Evolutionary conservation across 108 stramenopile genomes (phyloP).

Genomic region (Fragilariopsis cylindrus): DNA sequence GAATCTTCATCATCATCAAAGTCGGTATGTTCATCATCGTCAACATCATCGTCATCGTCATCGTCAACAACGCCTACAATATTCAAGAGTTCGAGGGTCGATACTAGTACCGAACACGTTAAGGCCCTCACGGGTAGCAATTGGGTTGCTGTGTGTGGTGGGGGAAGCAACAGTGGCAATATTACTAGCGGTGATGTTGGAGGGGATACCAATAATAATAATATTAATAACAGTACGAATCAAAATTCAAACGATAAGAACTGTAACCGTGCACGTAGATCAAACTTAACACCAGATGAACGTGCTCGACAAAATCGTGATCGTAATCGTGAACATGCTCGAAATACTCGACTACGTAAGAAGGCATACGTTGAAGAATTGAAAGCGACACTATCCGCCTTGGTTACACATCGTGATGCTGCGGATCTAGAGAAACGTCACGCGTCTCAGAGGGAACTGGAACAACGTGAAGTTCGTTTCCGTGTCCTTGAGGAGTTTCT

Average conservation of each 20-base stretch:
- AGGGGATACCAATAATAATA: slow-evolving; percentile 11
- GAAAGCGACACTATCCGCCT: slow-evolving; percentile 82
- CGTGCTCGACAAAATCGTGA: slow-evolving; percentile 90
- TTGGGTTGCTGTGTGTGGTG: slow-evolving; percentile 81
- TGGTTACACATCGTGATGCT: slow-evolving; percentile 79
- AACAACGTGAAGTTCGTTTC: slow-evolving; percentile 81
- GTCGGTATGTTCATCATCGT: not conserved
- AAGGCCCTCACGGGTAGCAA: slow-evolving; percentile 82
- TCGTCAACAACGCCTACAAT: slow-evolving; percentile 23
- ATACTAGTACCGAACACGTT: slow-evolving; percentile 81
- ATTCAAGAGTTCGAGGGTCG: slow-evolving; percentile 24
- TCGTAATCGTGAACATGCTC: slow-evolving; percentile 96
- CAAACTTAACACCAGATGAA: slow-evolving; percentile 83
- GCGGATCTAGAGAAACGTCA: slow-evolving; percentile 70
- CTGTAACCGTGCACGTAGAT: slow-evolving; percentile 63
- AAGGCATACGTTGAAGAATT: slow-evolving; percentile 95
- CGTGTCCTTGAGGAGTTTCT: slow-evolving; percentile 86
- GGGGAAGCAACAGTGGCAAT: not conserved
- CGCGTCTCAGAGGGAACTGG: slow-evolving; percentile 66
- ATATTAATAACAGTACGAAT: not conserved
- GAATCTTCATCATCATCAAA: not conserved
- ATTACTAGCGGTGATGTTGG: slow-evolving; percentile 9
- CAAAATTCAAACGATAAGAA: slow-evolving; percentile 49
- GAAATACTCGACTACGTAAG: slow-evolving; percentile 94
- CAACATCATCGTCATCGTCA: not conserved